These are phyloP conservation scores for Naganishia antarctica DNA, from an alignment of 768 basidiomycete genomes.

Conservation along the genomic window DNA sequence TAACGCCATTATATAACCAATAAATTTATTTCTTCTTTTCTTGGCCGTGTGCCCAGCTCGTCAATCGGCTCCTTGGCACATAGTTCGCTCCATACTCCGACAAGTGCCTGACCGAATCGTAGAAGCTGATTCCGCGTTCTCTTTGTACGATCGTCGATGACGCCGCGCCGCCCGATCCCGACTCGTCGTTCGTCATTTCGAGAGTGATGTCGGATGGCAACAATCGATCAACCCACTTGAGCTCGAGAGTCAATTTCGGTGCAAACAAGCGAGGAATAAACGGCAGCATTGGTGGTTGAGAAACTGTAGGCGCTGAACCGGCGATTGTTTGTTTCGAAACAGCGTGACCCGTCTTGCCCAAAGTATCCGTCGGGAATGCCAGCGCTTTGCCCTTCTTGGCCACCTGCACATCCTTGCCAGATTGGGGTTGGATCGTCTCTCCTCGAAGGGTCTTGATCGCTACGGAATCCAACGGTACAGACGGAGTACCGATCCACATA, in stretches of 20 bases:
- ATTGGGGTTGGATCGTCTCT: neutral
- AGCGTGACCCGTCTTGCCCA: neutral
- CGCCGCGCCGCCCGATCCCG: too few relatives aligned
- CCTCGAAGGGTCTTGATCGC: neutral
- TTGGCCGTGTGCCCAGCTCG: neutral
- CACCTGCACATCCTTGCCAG: neutral
- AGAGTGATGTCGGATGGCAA: neutral
- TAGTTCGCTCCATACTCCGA: slow-evolving; percentile 7
- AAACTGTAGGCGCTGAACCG: neutral
- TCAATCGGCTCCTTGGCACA: neutral
- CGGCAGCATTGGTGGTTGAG: slow-evolving; percentile 6
- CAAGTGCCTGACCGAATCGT: neutral
- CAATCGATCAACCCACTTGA: slow-evolving; percentile 7
- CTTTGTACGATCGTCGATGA: too few relatives aligned
- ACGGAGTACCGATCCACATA: neutral
- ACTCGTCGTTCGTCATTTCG: neutral
- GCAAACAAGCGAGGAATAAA: slow-evolving; percentile 10
- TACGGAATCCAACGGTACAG: neutral
- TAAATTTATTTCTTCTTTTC: neutral
- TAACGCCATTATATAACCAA: too few relatives aligned
- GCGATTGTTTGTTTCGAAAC: neutral
- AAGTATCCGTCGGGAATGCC: too few relatives aligned
- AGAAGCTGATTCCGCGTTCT: neutral
- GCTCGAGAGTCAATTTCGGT: slow-evolving; percentile 2
- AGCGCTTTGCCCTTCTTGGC: too few relatives aligned